phyloP scores from a whole-genome alignment of 192 early-diverging fungal genomes.

The Backusella mclennaniae region DNA sequence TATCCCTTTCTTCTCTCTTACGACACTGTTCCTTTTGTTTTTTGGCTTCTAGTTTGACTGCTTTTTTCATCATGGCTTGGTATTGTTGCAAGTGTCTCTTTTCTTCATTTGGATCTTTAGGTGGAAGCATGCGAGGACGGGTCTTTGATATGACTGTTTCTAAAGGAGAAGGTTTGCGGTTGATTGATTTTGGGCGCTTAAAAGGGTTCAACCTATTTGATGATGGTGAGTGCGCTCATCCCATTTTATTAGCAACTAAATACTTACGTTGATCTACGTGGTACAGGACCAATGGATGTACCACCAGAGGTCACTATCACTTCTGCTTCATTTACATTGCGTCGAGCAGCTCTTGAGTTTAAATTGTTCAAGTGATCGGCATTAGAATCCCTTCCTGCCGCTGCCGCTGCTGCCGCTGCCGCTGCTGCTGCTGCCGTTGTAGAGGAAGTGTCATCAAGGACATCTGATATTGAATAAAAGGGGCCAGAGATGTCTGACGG shows the following conservation, averaged over 20 bases:
- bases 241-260: background rate
- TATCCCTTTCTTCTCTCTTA: conserved; percentile 39
- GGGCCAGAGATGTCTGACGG: conserved; percentile 32
- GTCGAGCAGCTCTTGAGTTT: conserved; percentile 18
- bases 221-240: background rate
- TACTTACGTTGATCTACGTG: conserved; percentile 31
- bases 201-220: conserved; percentile 29
- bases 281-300: conserved; percentile 8
- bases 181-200: conserved; percentile 12
- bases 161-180: conserved; percentile 34
- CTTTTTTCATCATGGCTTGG: conserved; percentile 43
- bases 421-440: background rate
- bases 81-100: conserved; percentile 41
- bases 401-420: background rate
- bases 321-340: conserved; percentile 27
- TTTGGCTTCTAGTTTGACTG: conserved; percentile 35
- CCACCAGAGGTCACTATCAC: conserved; percentile 30
- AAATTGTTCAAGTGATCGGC: conserved; percentile 1
- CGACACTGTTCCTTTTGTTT: conserved; percentile 28
- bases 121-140: conserved; percentile 39
- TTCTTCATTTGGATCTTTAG: conserved; percentile 40
- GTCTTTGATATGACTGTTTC: conserved; percentile 43
- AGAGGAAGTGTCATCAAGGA: conserved; percentile 23
- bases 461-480: conserved; percentile 39
- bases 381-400: conserved; percentile 9